Evolutionary conservation across 2,329 filamentous ascomycete species (phyloP).

Genomic region (Chalaropsis ovoidea): DNA sequence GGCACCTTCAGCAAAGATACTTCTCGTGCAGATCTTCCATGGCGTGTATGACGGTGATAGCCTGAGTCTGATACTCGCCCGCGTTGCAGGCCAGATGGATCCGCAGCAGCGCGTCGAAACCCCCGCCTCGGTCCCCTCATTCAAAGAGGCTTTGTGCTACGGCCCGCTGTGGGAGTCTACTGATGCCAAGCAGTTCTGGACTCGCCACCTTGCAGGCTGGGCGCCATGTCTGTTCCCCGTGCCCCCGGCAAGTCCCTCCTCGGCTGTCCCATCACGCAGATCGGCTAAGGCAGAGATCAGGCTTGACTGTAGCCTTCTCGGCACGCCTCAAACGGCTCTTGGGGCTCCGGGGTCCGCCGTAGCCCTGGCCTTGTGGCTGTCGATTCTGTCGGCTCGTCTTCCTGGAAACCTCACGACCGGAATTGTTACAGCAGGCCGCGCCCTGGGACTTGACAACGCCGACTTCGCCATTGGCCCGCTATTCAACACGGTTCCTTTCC

Average conservation of each 20-base stretch:
- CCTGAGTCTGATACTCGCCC: conserved; percentile 53
- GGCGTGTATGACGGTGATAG: conserved; percentile 79
- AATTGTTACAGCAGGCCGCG: conserved; percentile 67
- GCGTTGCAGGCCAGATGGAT: background rate
- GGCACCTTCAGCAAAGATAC: conserved; percentile 28
- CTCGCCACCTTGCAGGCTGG: conserved; percentile 40
- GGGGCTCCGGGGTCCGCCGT: conserved; percentile 71
- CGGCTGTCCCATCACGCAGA: background rate
- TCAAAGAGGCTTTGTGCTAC: conserved; percentile 55
- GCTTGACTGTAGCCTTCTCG: conserved; percentile 38
- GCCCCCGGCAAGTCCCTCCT: conserved; percentile 18
- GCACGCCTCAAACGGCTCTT: conserved; percentile 46
- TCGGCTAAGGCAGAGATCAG: conserved; percentile 23
- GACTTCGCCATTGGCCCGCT: conserved; percentile 67
- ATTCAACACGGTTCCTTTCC: conserved; percentile 81
- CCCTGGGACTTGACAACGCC: conserved; percentile 54
- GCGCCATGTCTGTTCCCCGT: conserved; percentile 24
- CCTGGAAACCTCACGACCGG: conserved; percentile 48
- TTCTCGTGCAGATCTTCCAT: conserved; percentile 69
- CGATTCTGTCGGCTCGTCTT: conserved; percentile 47
- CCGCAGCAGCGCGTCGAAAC: background rate
- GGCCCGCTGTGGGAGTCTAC: conserved; percentile 52
- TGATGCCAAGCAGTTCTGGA: conserved; percentile 54
- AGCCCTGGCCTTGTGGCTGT: conserved; percentile 63
- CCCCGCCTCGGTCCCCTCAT: conserved; percentile 32